Conservation (phyloP, 192 early-diverging fungal genomes). For the Umbelopsis sp. region DNA sequence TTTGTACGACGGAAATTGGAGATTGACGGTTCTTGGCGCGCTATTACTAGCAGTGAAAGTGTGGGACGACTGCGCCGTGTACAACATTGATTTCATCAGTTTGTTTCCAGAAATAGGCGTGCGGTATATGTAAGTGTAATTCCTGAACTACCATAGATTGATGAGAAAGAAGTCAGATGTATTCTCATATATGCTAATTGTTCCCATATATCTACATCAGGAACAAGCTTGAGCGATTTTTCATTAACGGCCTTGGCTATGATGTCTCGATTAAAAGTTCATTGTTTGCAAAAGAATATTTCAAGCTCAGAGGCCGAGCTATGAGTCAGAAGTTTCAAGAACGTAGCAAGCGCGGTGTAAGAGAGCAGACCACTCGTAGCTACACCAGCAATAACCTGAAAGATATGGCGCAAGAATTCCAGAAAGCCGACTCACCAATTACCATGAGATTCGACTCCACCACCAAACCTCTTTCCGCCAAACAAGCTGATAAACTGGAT, state of each 20-base stretch:
- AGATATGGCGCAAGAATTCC: too few relatives aligned
- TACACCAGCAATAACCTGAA: neutral
- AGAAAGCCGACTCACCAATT: too few relatives aligned
- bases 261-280: constrained; percentile 70
- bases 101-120: constrained; percentile 76
- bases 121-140: constrained; percentile 59
- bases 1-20: constrained; percentile 59
- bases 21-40: constrained; percentile 56
- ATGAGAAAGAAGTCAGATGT: neutral
- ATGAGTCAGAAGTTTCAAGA: constrained; percentile 6
- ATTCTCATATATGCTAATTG: too few relatives aligned
- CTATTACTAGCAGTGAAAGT: constrained; percentile 81
- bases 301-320: constrained; percentile 52
- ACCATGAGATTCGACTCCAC: neutral
- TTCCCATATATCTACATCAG: constrained; percentile 32
- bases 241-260: constrained; percentile 62
- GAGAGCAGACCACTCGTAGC: neutral
- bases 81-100: constrained; percentile 79
- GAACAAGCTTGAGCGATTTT: constrained; percentile 70
- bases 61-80: constrained; percentile 88
- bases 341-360: neutral
- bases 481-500: constrained; percentile 3
- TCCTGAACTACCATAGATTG: neutral
- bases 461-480: neutral
- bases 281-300: constrained; percentile 68